Evolutionary conservation across 2,329 filamentous ascomycete genomes (phyloP).

Genomic region (Cordyceps cicadae): DNA sequence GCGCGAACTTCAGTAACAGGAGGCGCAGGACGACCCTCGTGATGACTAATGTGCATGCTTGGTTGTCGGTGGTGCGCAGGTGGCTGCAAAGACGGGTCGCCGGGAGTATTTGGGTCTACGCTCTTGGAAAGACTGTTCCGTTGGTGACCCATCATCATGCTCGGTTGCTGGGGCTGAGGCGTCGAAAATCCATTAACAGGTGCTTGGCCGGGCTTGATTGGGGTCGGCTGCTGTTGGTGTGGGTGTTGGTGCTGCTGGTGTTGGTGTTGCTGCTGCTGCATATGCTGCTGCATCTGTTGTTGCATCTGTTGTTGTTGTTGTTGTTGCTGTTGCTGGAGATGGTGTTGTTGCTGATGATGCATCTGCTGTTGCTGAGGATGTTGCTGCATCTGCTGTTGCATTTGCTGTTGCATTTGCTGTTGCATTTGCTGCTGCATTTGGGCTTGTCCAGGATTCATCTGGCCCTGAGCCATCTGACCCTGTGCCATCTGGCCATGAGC

Average conservation of each 20-base stretch:
- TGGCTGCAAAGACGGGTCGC: slow-evolving; percentile 13
- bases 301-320: slow-evolving; percentile 29
- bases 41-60: slow-evolving; percentile 27
- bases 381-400: slow-evolving; percentile 26
- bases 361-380: slow-evolving; percentile 34
- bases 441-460: slow-evolving; percentile 22
- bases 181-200: slow-evolving; percentile 31
- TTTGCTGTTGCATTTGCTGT: slow-evolving; percentile 21
- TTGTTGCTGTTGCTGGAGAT: slow-evolving; percentile 24
- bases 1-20: slow-evolving; percentile 18
- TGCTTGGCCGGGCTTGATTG: slow-evolving; percentile 33
- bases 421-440: slow-evolving; percentile 21
- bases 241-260: slow-evolving; percentile 8
- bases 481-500: too few species aligned
- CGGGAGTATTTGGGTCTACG: slow-evolving; percentile 31
- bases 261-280: slow-evolving; percentile 17
- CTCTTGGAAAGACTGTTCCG: slow-evolving; percentile 45
- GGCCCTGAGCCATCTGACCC: slow-evolving; percentile 11
- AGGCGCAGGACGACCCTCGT: slow-evolving; percentile 22
- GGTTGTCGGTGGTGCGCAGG: slow-evolving; percentile 33
- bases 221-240: slow-evolving; percentile 17
- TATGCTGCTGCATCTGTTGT: slow-evolving; percentile 21
- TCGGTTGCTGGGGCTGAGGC: slow-evolving; percentile 22
- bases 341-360: slow-evolving; percentile 22
- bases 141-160: slow-evolving; percentile 29